Percentiles rank a stretch among this genome's conserved stretches.
Conservation (phyloP, 768 basidiomycete species). For the Lyophyllum shimeji region DNA sequence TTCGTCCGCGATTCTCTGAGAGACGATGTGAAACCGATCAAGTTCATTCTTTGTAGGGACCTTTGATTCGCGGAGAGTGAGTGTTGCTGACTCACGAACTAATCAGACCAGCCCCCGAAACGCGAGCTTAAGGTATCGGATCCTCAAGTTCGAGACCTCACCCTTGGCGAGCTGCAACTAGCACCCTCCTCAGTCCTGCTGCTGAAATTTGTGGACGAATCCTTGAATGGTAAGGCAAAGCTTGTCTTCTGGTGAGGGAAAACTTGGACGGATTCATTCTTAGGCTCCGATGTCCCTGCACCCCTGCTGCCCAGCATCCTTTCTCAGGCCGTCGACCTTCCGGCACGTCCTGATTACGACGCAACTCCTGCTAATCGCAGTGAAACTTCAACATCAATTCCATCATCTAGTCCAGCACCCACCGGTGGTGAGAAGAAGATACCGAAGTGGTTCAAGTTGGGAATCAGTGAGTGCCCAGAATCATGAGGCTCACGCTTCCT, state of each 20-base stretch:
- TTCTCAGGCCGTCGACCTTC: constrained; percentile 64
- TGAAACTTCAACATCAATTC: constrained; percentile 6
- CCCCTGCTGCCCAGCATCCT: constrained; percentile 62
- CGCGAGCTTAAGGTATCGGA: constrained; percentile 85
- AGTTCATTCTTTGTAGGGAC: constrained; percentile 77
- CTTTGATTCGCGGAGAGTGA: constrained; percentile 25
- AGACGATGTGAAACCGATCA: constrained; percentile 75
- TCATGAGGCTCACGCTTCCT: neutral
- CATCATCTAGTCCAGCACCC: constrained; percentile 3
- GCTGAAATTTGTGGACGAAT: constrained; percentile 71
- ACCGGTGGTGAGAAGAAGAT: constrained; percentile 50
- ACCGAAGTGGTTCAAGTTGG: constrained; percentile 80
- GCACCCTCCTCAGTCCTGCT: constrained; percentile 80
- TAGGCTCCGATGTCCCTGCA: constrained; percentile 58
- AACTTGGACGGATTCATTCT: neutral
- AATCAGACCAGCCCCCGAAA: constrained; percentile 79
- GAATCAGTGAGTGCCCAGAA: constrained; percentile 44
- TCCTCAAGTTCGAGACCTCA: constrained; percentile 63
- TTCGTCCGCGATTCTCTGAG: constrained; percentile 73
- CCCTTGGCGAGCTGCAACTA: constrained; percentile 67
- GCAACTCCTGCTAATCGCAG: constrained; percentile 6
- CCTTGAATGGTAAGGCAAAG: constrained; percentile 59
- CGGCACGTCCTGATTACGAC: constrained; percentile 44
- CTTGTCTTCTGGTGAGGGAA: constrained; percentile 1
- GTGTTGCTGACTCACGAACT: neutral